Evolutionary conservation across 1,139 yeast species (phyloP).

Genomic region (Hansenula lynferdii): DNA sequence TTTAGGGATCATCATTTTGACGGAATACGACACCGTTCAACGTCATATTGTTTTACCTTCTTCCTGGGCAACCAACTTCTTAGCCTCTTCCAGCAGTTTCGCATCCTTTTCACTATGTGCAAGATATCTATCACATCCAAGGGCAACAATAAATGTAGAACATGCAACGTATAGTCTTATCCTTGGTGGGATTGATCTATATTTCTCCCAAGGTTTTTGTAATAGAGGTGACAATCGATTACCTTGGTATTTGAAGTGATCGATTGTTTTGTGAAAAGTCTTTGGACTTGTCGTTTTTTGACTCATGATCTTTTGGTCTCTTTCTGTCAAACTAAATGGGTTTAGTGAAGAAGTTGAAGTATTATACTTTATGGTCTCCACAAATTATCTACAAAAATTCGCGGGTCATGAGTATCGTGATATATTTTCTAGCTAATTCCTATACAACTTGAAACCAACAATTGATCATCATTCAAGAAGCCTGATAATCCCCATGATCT

Average conservation of each 20-base stretch:
- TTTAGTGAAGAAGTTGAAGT: no score
- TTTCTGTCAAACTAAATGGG: no score
- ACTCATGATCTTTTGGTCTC: no score
- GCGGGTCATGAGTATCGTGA: no score
- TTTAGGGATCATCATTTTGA: no score
- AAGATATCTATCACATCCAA: constrained; percentile 15
- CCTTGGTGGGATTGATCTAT: constrained; percentile 14
- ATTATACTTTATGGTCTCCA: no score
- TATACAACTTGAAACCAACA: not conserved
- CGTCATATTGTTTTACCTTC: no score
- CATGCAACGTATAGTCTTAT: constrained; percentile 18
- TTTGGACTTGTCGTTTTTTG: no score
- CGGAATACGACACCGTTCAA: no score
- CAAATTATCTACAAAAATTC: no score
- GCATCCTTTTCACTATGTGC: constrained; percentile 9
- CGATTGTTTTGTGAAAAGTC: constrained; percentile 1
- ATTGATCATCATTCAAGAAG: not conserved
- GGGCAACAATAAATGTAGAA: constrained; percentile 18
- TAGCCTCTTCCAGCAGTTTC: constrained; percentile 6
- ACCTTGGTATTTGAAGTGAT: not conserved
- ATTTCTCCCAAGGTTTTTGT: constrained; percentile 7
- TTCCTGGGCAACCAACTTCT: constrained; percentile 6
- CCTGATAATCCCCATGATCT: not conserved
- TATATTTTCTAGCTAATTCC: no score
- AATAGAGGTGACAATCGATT: no score